A percentile compares a stretch with the other conserved stretches of the same genome.
Evolutionary conservation across 306 rosid genomes (phyloP).

Genomic region (Canavalia gladiata): DNA sequence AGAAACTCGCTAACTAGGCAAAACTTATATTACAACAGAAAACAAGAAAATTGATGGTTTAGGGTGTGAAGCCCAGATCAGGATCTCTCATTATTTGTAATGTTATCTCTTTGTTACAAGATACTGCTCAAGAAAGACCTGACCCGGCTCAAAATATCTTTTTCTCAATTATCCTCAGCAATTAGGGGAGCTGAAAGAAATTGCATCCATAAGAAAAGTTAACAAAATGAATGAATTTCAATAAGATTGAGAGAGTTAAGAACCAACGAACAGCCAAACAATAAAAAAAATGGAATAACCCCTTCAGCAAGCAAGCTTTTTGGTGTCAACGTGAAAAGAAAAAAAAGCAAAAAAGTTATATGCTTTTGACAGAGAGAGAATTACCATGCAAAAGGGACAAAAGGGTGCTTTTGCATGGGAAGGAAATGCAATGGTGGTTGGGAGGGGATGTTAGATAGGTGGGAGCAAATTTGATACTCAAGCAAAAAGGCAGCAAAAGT

Average conservation of each 20-base stretch:
- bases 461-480: conserved; percentile 61
- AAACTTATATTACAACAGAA: conserved; percentile 54
- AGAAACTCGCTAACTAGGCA: conserved; percentile 58
- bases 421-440: conserved; percentile 35
- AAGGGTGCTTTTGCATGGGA: conserved; percentile 42
- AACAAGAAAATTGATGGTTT: conserved; percentile 45
- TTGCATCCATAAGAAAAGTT: conserved; percentile 19
- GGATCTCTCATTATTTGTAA: conserved; percentile 71
- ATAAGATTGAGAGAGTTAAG: conserved; percentile 6
- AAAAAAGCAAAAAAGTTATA: conserved; percentile 22
- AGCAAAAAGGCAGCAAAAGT: conserved; percentile 80
- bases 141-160: conserved; percentile 45
- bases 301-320: conserved; percentile 58
- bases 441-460: conserved; percentile 34
- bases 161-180: conserved; percentile 54
- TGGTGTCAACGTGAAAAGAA: conserved; percentile 2
- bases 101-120: conserved; percentile 55
- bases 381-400: conserved; percentile 64
- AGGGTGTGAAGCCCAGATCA: conserved; percentile 50
- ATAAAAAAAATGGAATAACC: conserved; percentile 63
- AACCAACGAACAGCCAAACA: background rate
- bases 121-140: conserved; percentile 55
- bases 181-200: conserved; percentile 58
- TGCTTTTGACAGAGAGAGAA: conserved; percentile 21
- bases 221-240: conserved; percentile 33